These are phyloP conservation scores for Verticillium zaregamsianum DNA, from an alignment of 2,329 filamentous ascomycete genomes.

Conservation along the genomic window DNA sequence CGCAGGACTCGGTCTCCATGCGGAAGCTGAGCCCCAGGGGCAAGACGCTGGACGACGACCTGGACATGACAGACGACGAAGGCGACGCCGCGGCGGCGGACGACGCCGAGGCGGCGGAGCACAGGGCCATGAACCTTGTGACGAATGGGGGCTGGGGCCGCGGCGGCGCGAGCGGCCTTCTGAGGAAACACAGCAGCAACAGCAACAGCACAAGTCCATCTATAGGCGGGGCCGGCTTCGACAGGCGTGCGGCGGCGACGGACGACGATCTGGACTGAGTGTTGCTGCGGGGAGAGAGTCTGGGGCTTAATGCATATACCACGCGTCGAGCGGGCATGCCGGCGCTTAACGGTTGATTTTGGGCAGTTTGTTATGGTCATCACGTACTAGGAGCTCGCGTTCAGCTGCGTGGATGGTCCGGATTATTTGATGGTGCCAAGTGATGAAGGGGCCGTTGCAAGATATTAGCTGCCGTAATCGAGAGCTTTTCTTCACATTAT, in stretches of 20 bases:
- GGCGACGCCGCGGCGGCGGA: conserved; percentile 28
- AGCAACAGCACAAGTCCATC: background rate
- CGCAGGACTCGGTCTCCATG: conserved; percentile 38
- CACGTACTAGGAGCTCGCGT: background rate
- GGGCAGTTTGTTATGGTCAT: background rate
- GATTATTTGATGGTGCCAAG: too few species aligned
- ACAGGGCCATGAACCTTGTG: conserved; percentile 40
- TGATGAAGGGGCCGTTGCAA: too few species aligned
- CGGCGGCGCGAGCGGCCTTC: conserved; percentile 37
- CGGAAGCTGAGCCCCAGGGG: conserved; percentile 43
- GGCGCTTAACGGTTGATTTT: background rate
- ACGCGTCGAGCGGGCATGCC: conserved; percentile 1
- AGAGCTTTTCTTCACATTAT: too few species aligned
- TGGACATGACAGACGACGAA: conserved; percentile 35
- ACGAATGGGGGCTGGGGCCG: conserved; percentile 33
- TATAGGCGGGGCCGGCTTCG: conserved; percentile 5
- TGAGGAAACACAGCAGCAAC: conserved; percentile 28
- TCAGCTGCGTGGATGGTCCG: background rate
- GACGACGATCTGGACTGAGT: conserved; percentile 11
- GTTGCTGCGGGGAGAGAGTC: conserved; percentile 1
- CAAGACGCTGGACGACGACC: conserved; percentile 37
- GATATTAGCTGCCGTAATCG: too few species aligned
- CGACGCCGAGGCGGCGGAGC: conserved; percentile 33
- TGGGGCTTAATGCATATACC: conserved; percentile 1
- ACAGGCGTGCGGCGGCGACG: conserved; percentile 4